Base-by-base conservation (phyloP, 1,139 yeast species). In the Suhomyces taliae region DNA sequence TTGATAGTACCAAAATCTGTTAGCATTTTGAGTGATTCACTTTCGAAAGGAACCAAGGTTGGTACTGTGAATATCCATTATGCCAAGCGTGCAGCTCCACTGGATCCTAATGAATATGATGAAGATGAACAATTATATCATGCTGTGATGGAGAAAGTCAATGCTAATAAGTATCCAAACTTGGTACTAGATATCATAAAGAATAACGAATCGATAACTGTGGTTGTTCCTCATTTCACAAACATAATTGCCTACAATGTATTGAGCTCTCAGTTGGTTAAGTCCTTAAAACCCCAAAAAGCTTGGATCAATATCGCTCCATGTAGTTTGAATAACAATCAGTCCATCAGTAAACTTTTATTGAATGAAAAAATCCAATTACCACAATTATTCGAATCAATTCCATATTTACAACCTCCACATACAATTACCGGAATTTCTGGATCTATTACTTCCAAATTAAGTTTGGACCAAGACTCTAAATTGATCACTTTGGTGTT, bases 41-140 rank as follows among this genome's bases (percentile, higher is more conserved):
- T 70, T 7, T 50, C 58, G 1, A 48, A 40, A 1, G 53, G 53
- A 8, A 44, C 43, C 7, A 37, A 41, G 9, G 56, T 64, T 8
- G 76, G 75, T 0, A 31, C 44, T 1, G 52, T 70, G 6, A 33
- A 35, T 0, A 53, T 72, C 4, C 52, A 50, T n/a, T 70, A 69
- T 45, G 27, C 48, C n/a, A 36, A 41, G 4, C 40, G 45, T 3
- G 37, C 15, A 8, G 37, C 27, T 2, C 47, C 46, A 2, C 53
- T 52, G 7, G 56, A 46, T 2, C 57, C 57, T 2, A 70, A 68
- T 3, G 81, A 73, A 4, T 81, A 67, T 51, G 81, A 79, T 49
- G 85, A 81, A 52, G 81, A 78, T 41, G 83, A 78, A 55, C 85
- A 81, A 53, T 66, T 81, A 38, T 81, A 81, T 55, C 53, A 64